Conservation (phyloP, 2,329 filamentous ascomycete genomes). For the Colletotrichum sp. region DNA sequence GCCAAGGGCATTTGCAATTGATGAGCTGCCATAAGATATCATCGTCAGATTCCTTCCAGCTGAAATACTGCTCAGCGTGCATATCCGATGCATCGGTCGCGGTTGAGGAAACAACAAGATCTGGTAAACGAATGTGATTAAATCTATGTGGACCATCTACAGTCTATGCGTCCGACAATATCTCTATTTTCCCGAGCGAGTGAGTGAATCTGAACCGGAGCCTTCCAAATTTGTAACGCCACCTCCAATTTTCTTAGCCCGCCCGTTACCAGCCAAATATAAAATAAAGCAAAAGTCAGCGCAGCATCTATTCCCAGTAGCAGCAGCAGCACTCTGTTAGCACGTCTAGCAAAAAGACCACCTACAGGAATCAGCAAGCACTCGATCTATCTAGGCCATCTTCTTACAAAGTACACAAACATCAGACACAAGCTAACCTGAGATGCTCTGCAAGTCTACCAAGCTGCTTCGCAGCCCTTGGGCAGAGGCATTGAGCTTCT, state of each 20-base stretch:
- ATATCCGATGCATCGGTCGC: neutral
- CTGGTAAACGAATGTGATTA: neutral
- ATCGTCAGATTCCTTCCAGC: rapidly evolving
- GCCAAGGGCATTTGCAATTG: neutral
- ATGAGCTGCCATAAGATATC: rapidly evolving
- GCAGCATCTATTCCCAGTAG: neutral
- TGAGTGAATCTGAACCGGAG: neutral
- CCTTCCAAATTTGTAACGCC: neutral
- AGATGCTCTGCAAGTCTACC: neutral
- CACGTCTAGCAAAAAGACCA: neutral
- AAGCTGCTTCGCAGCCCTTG: neutral
- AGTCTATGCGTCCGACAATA: neutral
- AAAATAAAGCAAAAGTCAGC: neutral
- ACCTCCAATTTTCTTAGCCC: neutral
- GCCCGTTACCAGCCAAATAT: neutral
- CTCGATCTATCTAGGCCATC: neutral
- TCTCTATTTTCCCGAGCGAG: neutral
- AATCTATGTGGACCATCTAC: neutral
- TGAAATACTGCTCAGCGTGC: neutral
- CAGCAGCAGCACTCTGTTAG: rapidly evolving
- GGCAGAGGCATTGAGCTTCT: neutral
- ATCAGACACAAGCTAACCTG: neutral
- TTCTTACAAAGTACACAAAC: neutral
- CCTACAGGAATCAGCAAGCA: neutral
- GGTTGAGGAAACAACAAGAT: neutral